Evolutionary conservation across 495 filamentous ascomycete species (phyloP).

Genomic region (Penicillium macrosclerotiorum): DNA sequence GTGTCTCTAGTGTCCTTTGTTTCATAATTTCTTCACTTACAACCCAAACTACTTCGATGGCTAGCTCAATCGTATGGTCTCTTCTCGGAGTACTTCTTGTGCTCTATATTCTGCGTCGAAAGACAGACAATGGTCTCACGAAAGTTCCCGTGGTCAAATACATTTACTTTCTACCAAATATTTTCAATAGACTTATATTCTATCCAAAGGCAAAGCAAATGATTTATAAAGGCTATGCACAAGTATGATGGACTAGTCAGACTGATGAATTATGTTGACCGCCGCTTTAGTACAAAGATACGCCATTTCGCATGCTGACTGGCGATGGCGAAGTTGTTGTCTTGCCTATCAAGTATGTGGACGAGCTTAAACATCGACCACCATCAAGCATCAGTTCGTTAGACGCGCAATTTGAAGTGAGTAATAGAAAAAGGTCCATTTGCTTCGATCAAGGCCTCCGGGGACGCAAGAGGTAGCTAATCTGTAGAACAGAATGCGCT

Average conservation of each 20-base stretch:
- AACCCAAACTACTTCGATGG: too few relatives aligned
- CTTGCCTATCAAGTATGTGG: constrained; percentile 28
- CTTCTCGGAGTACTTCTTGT: constrained; percentile 10
- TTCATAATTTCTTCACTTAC: too few relatives aligned
- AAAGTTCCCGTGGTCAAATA: constrained; percentile 29
- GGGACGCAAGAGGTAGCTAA: background rate
- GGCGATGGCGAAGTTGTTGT: constrained; percentile 35
- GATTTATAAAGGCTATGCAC: constrained; percentile 28
- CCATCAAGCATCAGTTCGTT: constrained; percentile 23
- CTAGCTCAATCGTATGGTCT: constrained; percentile 7
- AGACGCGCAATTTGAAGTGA: constrained; percentile 29
- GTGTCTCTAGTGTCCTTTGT: background rate
- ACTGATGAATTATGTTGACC: background rate
- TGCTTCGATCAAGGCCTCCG: background rate
- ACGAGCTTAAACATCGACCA: constrained; percentile 23
- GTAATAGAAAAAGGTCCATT: background rate
- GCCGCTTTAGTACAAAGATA: constrained; percentile 23
- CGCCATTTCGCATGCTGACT: constrained; percentile 31
- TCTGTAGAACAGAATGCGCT: constrained; percentile 23
- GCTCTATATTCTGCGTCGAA: constrained; percentile 7
- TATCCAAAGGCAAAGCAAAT: constrained; percentile 18
- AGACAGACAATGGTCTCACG: constrained; percentile 7
- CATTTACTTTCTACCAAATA: constrained; percentile 19
- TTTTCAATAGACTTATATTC: constrained; percentile 30
- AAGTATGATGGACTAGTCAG: constrained; percentile 9